Base-by-base conservation (phyloP, 2,329 filamentous ascomycete species). In the Colletotrichum chrysophilum region DNA sequence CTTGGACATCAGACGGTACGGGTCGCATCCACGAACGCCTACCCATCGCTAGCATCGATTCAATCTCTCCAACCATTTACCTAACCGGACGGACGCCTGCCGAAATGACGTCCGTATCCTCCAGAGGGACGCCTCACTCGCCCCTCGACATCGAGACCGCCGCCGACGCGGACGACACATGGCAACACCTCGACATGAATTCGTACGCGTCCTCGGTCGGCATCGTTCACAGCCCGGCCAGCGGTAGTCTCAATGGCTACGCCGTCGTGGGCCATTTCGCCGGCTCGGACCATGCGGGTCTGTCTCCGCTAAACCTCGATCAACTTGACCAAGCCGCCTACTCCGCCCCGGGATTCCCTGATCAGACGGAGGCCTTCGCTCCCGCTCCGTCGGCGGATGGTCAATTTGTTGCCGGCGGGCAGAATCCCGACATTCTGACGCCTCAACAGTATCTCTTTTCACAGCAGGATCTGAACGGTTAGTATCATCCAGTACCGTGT, bases 181-280 rank as follows among this genome's bases (percentile, higher is more conserved):
- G 87, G 87, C 84, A 87, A 66, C 85, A 85, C 60, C 80, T 88
- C 74, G 84, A 86, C 74, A 83, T 84, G 71, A 79, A 83, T 36
- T 81, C 81, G 64, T 78, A 81, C 71, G 81, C 80, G 32, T 85
- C 84, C 18, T 85, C 87, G 1, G 82, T 86, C 12, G 86, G 84
- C 21, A 88, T 90, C 75, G 82, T 88, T 21, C 85, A 87, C 30
- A 90, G 89, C 76, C 89, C 90, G 7, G 86, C 86, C 13, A 89
- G 86, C 78, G 85, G 86, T 16, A 91, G 89, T 75, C 80, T 91
- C 78, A 86, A 85, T 48, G 89, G 89, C 26, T 91, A 87, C 81
- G 85, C 84, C 14, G 81, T 91, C 58, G 81, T 91, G 62, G 84
- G 86, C 34, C 85, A 86, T 76, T 78, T 80, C 18, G 81, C 80